A percentile compares a stretch with the other conserved stretches of the same genome.
Evolutionary conservation across 345 rosid species (phyloP).

Genomic region (Eucalyptus cloeziana): DNA sequence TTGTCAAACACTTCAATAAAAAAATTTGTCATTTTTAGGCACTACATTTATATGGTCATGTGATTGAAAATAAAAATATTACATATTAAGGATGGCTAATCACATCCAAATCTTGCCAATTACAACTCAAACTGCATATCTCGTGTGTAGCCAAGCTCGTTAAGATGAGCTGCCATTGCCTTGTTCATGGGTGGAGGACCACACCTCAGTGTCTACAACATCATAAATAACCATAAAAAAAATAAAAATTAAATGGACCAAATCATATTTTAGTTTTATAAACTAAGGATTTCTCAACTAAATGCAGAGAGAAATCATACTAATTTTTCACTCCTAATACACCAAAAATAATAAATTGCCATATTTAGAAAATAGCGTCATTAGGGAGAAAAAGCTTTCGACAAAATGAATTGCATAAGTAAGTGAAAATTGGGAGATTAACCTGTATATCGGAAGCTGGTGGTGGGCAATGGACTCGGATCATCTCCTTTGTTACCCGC

Average conservation of each 20-base stretch:
- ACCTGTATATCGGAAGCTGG: constrained; percentile 28
- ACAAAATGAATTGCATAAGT: background rate
- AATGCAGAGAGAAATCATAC: background rate
- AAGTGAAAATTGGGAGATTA: background rate
- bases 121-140: constrained; percentile 39
- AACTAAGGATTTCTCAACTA: background rate
- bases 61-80: background rate
- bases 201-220: constrained; percentile 26
- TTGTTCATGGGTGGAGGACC: constrained; percentile 40
- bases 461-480: constrained; percentile 23
- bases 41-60: background rate
- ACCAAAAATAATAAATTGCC: background rate
- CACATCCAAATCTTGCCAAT: background rate
- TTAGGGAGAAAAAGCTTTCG: background rate
- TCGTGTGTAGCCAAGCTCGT: constrained; percentile 20
- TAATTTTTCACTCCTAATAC: background rate
- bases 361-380: background rate
- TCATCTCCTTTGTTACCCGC: constrained; percentile 26
- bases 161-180: constrained; percentile 26
- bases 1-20: too few species aligned
- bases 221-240: background rate
- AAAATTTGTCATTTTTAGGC: background rate
- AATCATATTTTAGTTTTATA: background rate
- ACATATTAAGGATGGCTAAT: background rate
- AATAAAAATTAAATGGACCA: too few species aligned